Conservation (phyloP, 768 basidiomycete genomes). For the Serendipita indica region DNA sequence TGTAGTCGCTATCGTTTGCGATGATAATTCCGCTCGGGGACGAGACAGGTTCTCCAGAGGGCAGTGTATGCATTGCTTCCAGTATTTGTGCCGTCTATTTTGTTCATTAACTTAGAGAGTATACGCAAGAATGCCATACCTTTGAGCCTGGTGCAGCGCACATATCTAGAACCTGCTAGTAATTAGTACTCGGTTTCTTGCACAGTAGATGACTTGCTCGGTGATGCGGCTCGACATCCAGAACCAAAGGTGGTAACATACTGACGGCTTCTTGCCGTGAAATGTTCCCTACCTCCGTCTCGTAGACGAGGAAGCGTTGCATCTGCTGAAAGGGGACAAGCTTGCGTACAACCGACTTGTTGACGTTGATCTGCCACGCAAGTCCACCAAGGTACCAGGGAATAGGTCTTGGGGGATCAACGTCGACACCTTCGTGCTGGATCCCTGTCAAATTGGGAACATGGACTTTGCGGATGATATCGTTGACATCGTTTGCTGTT, state of each 20-base stretch:
- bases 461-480: slow-evolving; percentile 59
- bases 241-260: slow-evolving; percentile 94
- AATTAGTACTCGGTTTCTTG: not conserved
- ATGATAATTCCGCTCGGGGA: slow-evolving; percentile 76
- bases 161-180: slow-evolving; percentile 73
- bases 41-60: slow-evolving; percentile 31
- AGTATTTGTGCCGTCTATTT: slow-evolving; percentile 85
- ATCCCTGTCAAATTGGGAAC: slow-evolving; percentile 62
- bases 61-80: slow-evolving; percentile 67
- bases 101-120: not conserved
- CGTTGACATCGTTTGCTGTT: slow-evolving; percentile 58
- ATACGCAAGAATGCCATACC: slow-evolving; percentile 25
- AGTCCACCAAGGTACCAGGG: slow-evolving; percentile 86
- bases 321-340: slow-evolving; percentile 85
- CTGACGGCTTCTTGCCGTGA: slow-evolving; percentile 95
- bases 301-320: slow-evolving; percentile 90
- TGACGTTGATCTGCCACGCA: slow-evolving; percentile 91
- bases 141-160: slow-evolving; percentile 98
- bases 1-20: slow-evolving; percentile 91
- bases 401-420: slow-evolving; percentile 70
- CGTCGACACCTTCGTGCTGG: slow-evolving; percentile 55
- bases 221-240: slow-evolving; percentile 91
- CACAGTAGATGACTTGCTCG: slow-evolving; percentile 30
- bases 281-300: slow-evolving; percentile 95
- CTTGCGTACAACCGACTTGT: slow-evolving; percentile 77